Evolutionary conservation across 2,329 filamentous ascomycete genomes (phyloP).

Genomic region (Botrytis medusae): DNA sequence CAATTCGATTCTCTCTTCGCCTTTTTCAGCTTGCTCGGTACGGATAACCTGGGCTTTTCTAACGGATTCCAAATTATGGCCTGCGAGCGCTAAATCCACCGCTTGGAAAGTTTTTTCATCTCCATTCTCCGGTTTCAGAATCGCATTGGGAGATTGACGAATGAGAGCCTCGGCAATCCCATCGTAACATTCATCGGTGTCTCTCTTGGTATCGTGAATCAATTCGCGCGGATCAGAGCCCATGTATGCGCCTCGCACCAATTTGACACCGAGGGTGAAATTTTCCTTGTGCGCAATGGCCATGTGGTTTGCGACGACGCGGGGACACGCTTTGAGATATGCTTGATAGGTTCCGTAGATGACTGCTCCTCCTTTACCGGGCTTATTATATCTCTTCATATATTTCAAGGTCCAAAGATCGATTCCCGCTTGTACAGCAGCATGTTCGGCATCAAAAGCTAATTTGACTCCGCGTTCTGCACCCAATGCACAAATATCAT

Average conservation of each 20-base stretch:
- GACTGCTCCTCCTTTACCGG: conserved; percentile 57
- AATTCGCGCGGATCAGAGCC: conserved; percentile 66
- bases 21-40: conserved; percentile 43
- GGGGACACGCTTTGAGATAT: conserved; percentile 65
- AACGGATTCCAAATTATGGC: conserved; percentile 78
- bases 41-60: conserved; percentile 54
- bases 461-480: conserved; percentile 67
- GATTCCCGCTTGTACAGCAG: conserved; percentile 74
- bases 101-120: conserved; percentile 51
- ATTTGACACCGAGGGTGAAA: conserved; percentile 71
- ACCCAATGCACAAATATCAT: conserved; percentile 72
- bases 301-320: conserved; percentile 60
- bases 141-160: conserved; percentile 57
- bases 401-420: conserved; percentile 78
- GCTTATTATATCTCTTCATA: conserved; percentile 73
- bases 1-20: conserved; percentile 45
- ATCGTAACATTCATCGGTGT: conserved; percentile 73
- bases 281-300: conserved; percentile 55
- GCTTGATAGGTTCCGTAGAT: conserved; percentile 81
- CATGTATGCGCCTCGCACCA: conserved; percentile 74
- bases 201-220: conserved; percentile 70
- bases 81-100: conserved; percentile 70
- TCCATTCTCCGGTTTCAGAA: conserved; percentile 48
- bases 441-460: conserved; percentile 85
- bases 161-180: conserved; percentile 67